A percentile compares a stretch with the other conserved stretches of the same genome.
Conservation (phyloP, 495 filamentous ascomycete species). For the Penicillium macrosclerotiorum region DNA sequence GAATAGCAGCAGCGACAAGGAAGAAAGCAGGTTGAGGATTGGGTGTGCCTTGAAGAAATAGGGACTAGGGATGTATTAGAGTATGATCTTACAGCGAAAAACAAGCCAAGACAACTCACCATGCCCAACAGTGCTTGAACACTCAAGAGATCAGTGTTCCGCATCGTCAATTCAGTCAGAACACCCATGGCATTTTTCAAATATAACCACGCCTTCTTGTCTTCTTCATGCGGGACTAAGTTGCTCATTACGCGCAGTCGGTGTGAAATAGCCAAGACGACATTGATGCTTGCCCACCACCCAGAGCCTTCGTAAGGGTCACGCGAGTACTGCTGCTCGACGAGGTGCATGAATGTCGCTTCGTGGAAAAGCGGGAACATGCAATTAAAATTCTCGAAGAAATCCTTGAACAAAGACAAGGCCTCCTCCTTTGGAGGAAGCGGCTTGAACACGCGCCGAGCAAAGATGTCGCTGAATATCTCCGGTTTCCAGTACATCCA, state of each 20-base stretch:
- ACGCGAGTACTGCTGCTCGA: constrained; percentile 85
- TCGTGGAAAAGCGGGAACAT: constrained; percentile 97
- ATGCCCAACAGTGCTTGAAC: constrained; percentile 97
- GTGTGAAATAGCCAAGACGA: constrained; percentile 88
- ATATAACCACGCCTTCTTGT: constrained; percentile 91
- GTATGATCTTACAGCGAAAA: no score
- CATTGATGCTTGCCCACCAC: constrained; percentile 98
- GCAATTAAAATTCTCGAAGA: constrained; percentile 97
- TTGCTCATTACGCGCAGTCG: constrained; percentile 95
- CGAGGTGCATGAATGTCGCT: constrained; percentile 95
- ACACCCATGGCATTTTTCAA: constrained; percentile 96
- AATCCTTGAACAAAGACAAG: constrained; percentile 82
- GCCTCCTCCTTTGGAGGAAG: constrained; percentile 80
- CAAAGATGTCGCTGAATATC: constrained; percentile 91
- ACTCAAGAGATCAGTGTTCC: constrained; percentile 91
- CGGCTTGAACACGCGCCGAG: constrained; percentile 75
- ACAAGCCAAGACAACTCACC: constrained; percentile 47
- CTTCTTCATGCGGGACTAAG: constrained; percentile 82
- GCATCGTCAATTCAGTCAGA: constrained; percentile 87
- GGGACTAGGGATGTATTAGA: constrained; percentile 50
- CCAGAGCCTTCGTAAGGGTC: constrained; percentile 95
- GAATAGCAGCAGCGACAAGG: constrained; percentile 87
- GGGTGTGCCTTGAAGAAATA: constrained; percentile 94
- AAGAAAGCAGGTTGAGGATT: constrained; percentile 96
- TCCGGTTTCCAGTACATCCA: constrained; percentile 97